Evolutionary conservation across 2,329 filamentous ascomycete genomes (phyloP), one percentile per base, ranked within the genome.

Genomic region (Didymella sp.): DNA sequence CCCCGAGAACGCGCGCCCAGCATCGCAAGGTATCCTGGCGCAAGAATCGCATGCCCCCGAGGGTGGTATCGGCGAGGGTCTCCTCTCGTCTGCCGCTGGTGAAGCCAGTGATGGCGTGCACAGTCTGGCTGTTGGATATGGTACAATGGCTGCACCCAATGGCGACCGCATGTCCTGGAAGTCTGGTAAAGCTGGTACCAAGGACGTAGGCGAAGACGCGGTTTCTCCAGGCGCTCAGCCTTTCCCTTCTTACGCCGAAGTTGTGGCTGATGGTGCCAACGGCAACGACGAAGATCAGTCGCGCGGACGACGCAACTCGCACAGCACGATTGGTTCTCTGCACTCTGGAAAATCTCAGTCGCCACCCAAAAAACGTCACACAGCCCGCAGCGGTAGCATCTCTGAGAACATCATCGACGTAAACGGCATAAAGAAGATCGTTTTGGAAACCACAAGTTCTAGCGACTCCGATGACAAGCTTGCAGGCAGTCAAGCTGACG

Each of bases 321-420:
- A 66, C 41, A 75, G 71, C 61, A 77, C 70, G 11, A 67, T 74
- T 38, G 73, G 65, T 3, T 76, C 73, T 0, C 54, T 77, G 8
- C 69, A 58, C 44, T 73, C 70, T 7, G 44, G 61, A 6, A 56
- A 45, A 17, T 70, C 73, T 12, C 60, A 51, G n/a, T 68, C 70
- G 0, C 68, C 71, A 0, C 61, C 64, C 9, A 72, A 71, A 53
- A 67, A 76, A 62, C 78, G 78, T 30, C 80, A 83, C 8, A 79
- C 81, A 4, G 87, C 87, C 6, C 82, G 89, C 54, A 91, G 87
- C 64, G 90, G 90, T 25, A 91, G 88, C 71, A 91, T 93, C 66
- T 92, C 89, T 0, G 89, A 93, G 75, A 90, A 89, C 59, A 80
- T 90, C n/a, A 79, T 92, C 53, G 88, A 93, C 68, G 81, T 88